Conservation (phyloP, 768 basidiomycete genomes). For the Boletus speciosus region DNA sequence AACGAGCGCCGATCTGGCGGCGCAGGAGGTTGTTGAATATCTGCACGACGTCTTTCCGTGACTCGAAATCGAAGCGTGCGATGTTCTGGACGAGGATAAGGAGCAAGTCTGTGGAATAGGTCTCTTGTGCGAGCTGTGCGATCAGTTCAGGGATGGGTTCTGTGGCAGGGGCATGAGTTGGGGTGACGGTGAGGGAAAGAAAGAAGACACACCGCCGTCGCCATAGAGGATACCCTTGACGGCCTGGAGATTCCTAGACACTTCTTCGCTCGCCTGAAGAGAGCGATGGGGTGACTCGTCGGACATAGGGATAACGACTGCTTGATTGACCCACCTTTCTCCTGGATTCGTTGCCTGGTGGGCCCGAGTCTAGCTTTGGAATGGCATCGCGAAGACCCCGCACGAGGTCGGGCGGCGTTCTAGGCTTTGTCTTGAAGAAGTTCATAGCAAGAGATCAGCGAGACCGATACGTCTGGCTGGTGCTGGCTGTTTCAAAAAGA, state of each 20-base stretch:
- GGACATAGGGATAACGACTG: not conserved
- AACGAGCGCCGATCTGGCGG: constrained; percentile 89
- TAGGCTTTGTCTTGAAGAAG: constrained; percentile 90
- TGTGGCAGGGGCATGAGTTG: constrained; percentile 22
- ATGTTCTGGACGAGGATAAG: constrained; percentile 78
- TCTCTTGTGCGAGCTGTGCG: constrained; percentile 94
- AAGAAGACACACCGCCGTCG: constrained; percentile 65
- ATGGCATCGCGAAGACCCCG: constrained; percentile 77
- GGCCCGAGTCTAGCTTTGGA: constrained; percentile 67
- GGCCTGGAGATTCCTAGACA: constrained; percentile 84
- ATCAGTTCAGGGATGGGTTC: constrained; percentile 87
- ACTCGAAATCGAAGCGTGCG: constrained; percentile 90
- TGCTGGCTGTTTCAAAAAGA: constrained; percentile 1
- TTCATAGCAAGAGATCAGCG: constrained; percentile 58
- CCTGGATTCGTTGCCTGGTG: constrained; percentile 72
- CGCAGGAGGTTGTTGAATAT: constrained; percentile 86
- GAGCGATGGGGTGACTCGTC: constrained; percentile 1
- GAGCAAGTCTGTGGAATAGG: constrained; percentile 87
- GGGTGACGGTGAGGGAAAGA: not conserved
- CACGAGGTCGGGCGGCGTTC: constrained; percentile 86
- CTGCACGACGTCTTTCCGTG: constrained; percentile 80
- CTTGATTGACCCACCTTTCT: constrained; percentile 61
- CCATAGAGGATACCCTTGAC: constrained; percentile 86
- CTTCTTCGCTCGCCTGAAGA: constrained; percentile 79
- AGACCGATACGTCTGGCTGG: not conserved